Evolutionary conservation across 352 stramenopile genomes (phyloP), one percentile per base, ranked within the genome.

Genomic region (Pythium graminicola): DNA sequence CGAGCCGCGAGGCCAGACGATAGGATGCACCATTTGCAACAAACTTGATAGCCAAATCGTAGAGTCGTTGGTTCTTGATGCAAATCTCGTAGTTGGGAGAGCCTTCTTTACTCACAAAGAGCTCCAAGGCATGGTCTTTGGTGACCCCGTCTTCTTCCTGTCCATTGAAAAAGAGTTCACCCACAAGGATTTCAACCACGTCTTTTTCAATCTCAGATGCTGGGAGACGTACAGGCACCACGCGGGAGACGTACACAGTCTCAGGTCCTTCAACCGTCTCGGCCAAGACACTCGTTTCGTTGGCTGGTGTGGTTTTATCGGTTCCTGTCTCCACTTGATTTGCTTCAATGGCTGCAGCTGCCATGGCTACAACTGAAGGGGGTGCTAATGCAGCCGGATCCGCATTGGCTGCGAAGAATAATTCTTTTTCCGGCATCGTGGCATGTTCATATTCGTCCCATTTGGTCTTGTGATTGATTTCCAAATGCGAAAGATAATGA

Each of bases 391-490:
- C n/a, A 14, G 45, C n/a, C 1, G 36, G 33, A n/a, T 60, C 60
- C 11, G 43, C 26, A 2, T 52, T 65, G 14, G 50, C 31, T 6
- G 45, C 27, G 17, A 52, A 52, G 45, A 52, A 52, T 4, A 72
- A 62, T 24, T 81, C 69, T 50, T 86, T 86, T 39, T 84, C 72
- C n/a, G 60, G 47, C 35, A 54, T 67, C 6, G 68, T 65, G n/a
- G 66, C 67, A 19, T 67, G 65, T 50, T 84, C 70, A 57, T 86
- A 86, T 50, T 77, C 72, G 50, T 62, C 49, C 76, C 76, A 86
- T 44, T 81, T 80, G n/a, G 54, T 38, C 55, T 69, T 72, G 65
- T 86, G 76, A 51, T 86, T 81, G 55, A 85, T 83, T 65, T 83
- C 70, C 24, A 86, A 44, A 35, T 86, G 76, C 33, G 70, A 84